Conservation (phyloP, 2,329 filamentous ascomycete genomes). For the Colletotrichum tofieldiae region DNA sequence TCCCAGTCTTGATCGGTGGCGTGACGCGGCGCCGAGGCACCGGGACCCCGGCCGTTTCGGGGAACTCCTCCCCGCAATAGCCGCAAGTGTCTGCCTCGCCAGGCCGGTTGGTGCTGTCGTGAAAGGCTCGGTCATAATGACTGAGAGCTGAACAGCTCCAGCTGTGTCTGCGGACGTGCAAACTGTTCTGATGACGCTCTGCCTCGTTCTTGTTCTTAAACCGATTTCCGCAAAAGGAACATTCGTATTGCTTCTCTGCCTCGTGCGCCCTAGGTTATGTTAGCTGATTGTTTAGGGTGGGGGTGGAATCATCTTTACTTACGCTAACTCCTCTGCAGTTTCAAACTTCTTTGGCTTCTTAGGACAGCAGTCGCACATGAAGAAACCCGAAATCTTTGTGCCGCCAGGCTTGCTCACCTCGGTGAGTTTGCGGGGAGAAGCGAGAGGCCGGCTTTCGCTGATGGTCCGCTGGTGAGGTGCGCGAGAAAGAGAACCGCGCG, state of each 20-base stretch:
- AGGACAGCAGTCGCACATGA: constrained; percentile 93
- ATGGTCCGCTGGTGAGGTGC: constrained; percentile 63
- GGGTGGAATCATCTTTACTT: constrained; percentile 54
- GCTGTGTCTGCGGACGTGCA: constrained; percentile 92
- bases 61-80: constrained; percentile 95
- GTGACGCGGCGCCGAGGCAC: constrained; percentile 57
- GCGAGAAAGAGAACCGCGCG: constrained; percentile 62
- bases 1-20: constrained; percentile 92
- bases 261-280: constrained; percentile 79
- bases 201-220: constrained; percentile 99
- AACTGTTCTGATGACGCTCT: constrained; percentile 94
- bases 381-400: constrained; percentile 68
- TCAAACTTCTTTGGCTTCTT: constrained; percentile 98
- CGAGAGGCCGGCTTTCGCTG: constrained; percentile 58
- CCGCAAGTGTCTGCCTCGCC: constrained; percentile 87
- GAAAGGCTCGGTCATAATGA: constrained; percentile 86
- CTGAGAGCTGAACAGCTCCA: constrained; percentile 96
- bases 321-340: constrained; percentile 87
- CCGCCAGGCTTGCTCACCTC: constrained; percentile 65
- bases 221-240: constrained; percentile 91
- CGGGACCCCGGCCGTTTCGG: constrained; percentile 62
- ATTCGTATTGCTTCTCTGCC: constrained; percentile 96
- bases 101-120: constrained; percentile 79
- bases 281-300: constrained; percentile 38
- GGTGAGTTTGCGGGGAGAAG: constrained; percentile 66